Evolutionary conservation across 305 asterid genomes (phyloP), one percentile per base, ranked within the genome.

Genomic region (Fraxinus ornus): DNA sequence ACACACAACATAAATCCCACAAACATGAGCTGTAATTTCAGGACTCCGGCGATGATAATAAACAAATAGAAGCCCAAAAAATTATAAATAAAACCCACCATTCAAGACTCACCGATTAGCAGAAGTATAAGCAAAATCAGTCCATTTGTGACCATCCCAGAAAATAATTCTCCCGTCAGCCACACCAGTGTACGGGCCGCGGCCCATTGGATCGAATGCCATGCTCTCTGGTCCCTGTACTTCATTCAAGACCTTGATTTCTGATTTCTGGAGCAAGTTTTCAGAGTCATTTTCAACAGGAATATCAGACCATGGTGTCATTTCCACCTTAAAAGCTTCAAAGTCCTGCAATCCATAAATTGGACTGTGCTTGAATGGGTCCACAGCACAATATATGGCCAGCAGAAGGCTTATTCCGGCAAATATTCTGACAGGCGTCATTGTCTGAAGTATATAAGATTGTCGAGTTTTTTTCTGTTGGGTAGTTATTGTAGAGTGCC

Each of bases 151-250:
- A 2, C 98, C 99, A 79, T 95, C 90, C 99, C 99, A 95, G 86
- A 93, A 90, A 72, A 95, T 9, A 83, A 95, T 75, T 87, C 98
- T 87, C 26, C 99, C 98, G 79, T 95, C 98, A 78, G 98, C 98
- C 1, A 95, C 87, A 7, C 99, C 97, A 44, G 98, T 90, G 79
- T 95, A 94, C 4, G 98, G 99, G 35, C 99, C 99, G 7, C 95
- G 93, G 35, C 98, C 98, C 86, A 76, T 88, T 15, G 97, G 92
- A 81, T 95, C 99, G 83, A 95, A 95, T 0, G 93, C 93, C 82
- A 95, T 81, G 90, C 99, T 95, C 83, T 93, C 97, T 79, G 98
- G 97, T 2, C 98, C 99, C 49, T 94, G 98, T 41, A 94, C 83
- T 82, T 93, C 91, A 82, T 90, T 88, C 86, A 89, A 32, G 81